A percentile compares a stretch with the other conserved stretches of the same genome.
phyloP scores from a whole-genome alignment of 192 early-diverging fungal species.

The Pecoramyces ruminantium region DNA sequence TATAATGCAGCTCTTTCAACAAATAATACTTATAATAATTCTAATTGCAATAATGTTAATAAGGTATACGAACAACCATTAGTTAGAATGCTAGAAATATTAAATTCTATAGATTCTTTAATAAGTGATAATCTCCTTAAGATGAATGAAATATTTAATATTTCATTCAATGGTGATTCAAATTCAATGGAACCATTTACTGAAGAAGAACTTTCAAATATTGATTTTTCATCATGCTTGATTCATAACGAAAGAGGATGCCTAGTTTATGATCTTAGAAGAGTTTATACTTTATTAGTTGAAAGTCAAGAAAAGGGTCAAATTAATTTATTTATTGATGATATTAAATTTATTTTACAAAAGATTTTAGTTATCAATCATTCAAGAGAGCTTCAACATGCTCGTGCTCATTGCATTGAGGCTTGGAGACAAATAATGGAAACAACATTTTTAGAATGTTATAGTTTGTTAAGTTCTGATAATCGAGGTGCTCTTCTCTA shows the following conservation, averaged over 20 bases:
- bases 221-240: constrained; percentile 26
- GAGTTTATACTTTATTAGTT: constrained; percentile 39
- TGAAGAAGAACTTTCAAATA: not conserved
- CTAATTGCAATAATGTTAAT: not conserved
- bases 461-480: constrained; percentile 43
- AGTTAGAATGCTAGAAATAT: constrained; percentile 55
- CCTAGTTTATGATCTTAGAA: constrained; percentile 48
- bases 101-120: constrained; percentile 50
- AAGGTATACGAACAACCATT: constrained; percentile 33
- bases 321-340: constrained; percentile 24
- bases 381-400: constrained; percentile 43
- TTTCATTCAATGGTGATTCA: not conserved
- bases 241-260: constrained; percentile 36
- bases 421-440: constrained; percentile 74
- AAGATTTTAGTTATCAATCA: constrained; percentile 58
- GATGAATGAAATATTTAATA: not conserved
- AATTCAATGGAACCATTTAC: not conserved
- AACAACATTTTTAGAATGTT: constrained; percentile 44
- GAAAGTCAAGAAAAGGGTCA: constrained; percentile 18
- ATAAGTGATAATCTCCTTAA: not conserved
- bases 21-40: not conserved
- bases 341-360: constrained; percentile 40
- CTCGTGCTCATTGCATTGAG: constrained; percentile 46
- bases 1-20: no score
- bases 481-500: constrained; percentile 35